Percentiles rank a stretch among this genome's conserved stretches.
phyloP scores from a whole-genome alignment of 2,329 filamentous ascomycete species.

The Fusarium hainanense region DNA sequence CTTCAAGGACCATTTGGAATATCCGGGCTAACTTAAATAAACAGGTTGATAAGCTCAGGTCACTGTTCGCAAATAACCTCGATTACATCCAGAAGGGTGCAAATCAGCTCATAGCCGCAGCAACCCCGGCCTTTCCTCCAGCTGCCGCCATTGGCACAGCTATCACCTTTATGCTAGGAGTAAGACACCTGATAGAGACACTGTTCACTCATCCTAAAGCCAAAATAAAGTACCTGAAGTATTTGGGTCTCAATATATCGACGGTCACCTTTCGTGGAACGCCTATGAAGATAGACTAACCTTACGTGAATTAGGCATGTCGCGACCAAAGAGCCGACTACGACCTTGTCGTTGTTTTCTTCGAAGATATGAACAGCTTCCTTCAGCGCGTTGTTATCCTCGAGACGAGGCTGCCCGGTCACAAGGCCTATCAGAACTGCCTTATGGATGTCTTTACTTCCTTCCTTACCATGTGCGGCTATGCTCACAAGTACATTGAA shows the following conservation, averaged over 20 bases:
- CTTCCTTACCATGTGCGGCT: conserved; percentile 48
- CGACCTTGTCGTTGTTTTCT: conserved; percentile 53
- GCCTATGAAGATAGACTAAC: too few relatives aligned
- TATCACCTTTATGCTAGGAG: conserved; percentile 47
- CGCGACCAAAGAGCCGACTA: conserved; percentile 52
- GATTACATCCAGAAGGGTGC: conserved; percentile 47
- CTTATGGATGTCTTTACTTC: conserved; percentile 53
- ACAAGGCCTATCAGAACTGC: conserved; percentile 48
- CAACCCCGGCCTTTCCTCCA: conserved; percentile 49
- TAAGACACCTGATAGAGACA: not conserved
- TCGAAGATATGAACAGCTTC: conserved; percentile 53
- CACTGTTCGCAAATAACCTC: conserved; percentile 46
- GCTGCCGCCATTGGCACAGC: conserved; percentile 50
- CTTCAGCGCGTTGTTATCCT: conserved; percentile 50
- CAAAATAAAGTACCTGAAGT: too few relatives aligned
- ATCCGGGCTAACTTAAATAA: too few relatives aligned
- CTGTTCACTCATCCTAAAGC: too few relatives aligned
- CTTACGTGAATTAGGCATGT: conserved; percentile 32
- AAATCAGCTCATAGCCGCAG: conserved; percentile 47
- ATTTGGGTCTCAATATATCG: too few relatives aligned
- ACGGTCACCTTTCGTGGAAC: too few relatives aligned
- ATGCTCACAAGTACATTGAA: conserved; percentile 51
- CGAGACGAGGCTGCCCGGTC: conserved; percentile 47
- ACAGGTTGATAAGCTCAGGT: conserved; percentile 47
- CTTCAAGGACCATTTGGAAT: too few relatives aligned